These are phyloP conservation scores for Beauveria australis DNA, from an alignment of 2,329 filamentous ascomycete species.

Conservation along the genomic window DNA sequence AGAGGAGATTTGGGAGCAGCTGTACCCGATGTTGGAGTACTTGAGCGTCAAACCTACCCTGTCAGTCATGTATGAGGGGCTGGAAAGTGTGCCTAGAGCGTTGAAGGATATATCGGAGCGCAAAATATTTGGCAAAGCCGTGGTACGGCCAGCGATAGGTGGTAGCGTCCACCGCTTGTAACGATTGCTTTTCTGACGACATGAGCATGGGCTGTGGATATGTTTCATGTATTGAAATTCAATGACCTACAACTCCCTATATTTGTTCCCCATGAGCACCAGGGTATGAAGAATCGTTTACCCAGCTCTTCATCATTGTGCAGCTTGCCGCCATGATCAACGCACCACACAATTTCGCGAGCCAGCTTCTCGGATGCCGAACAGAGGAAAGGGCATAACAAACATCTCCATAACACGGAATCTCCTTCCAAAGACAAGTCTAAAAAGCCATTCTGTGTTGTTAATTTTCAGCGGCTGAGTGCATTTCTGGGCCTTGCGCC, in stretches of 20 bases:
- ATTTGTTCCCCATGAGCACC: constrained; percentile 5
- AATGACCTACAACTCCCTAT: constrained; percentile 9
- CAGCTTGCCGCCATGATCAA: not conserved
- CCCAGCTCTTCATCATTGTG: not conserved
- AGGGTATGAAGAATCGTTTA: not conserved
- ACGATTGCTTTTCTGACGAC: not conserved
- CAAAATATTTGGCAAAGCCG: constrained; percentile 48
- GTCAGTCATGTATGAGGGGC: constrained; percentile 40
- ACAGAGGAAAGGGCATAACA: constrained; percentile 5
- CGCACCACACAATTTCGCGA: not conserved
- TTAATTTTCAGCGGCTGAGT: not conserved
- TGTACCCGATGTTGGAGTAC: constrained; percentile 37
- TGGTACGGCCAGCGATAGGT: constrained; percentile 32
- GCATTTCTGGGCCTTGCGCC: not conserved
- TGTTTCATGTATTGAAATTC: constrained; percentile 2
- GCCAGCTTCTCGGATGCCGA: not conserved
- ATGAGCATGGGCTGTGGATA: not conserved
- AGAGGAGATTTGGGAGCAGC: constrained; percentile 40
- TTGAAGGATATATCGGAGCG: constrained; percentile 41
- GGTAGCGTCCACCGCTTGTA: not conserved
- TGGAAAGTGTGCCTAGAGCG: constrained; percentile 40
- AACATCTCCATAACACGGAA: not conserved
- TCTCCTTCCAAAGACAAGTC: not conserved
- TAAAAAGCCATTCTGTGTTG: not conserved
- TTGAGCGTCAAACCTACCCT: constrained; percentile 43